A percentile compares a stretch with the other conserved stretches of the same genome.
Evolutionary conservation across 75 land plant genomes (phyloP).

Genomic region (Gnetum montanum): DNA sequence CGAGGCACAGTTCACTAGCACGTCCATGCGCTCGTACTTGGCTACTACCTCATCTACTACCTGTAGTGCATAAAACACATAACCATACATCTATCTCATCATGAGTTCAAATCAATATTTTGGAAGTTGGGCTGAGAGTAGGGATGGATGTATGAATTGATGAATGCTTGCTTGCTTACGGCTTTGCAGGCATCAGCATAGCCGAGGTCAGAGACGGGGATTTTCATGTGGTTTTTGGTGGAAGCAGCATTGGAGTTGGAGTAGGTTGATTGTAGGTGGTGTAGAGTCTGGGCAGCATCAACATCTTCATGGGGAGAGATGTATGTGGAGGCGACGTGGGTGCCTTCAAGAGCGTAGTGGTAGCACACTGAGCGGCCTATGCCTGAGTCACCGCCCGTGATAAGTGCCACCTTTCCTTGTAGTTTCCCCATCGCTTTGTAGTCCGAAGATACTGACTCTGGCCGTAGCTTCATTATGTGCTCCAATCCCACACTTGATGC

Average conservation of each 20-base stretch:
- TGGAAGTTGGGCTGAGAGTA: neutral
- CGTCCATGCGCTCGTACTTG: conserved; percentile 61
- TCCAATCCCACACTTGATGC: conserved; percentile 70
- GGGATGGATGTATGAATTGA: neutral
- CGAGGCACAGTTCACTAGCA: conserved; percentile 76
- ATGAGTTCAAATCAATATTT: neutral
- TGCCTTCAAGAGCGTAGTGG: conserved; percentile 68
- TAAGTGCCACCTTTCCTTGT: conserved; percentile 77
- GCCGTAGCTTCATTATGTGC: conserved; percentile 62
- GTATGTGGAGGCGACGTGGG: conserved; percentile 86
- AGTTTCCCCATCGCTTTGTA: conserved; percentile 75
- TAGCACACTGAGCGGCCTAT: conserved; percentile 78
- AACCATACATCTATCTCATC: neutral
- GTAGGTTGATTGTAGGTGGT: conserved; percentile 41
- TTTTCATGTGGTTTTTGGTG: conserved; percentile 62
- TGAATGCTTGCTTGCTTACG: conserved; percentile 40
- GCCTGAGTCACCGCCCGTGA: conserved; percentile 94
- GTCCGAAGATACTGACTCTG: conserved; percentile 18
- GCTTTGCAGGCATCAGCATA: conserved; percentile 78
- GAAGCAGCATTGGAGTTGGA: conserved; percentile 29
- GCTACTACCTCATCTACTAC: conserved; percentile 64
- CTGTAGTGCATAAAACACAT: too few relatives aligned
- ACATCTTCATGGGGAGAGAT: conserved; percentile 62
- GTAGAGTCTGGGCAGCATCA: conserved; percentile 77
- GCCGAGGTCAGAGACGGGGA: conserved; percentile 68